Percentiles rank a stretch among this genome's conserved stretches.
phyloP scores from a whole-genome alignment of 228 moss, liverwort and hornwort genomes.

The Sphagnum magellanicum region DNA sequence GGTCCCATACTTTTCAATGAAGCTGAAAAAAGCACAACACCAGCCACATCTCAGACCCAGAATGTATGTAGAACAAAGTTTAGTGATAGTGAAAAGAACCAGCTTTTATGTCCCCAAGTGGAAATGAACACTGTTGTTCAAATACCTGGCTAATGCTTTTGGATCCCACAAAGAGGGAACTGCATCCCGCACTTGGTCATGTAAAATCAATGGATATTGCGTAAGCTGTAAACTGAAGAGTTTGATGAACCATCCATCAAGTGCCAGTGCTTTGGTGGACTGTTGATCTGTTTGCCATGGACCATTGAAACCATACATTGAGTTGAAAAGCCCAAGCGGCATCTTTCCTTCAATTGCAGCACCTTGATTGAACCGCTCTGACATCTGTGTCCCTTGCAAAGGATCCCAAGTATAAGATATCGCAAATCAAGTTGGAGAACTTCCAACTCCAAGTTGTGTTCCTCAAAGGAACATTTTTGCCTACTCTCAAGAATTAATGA shows the following conservation, averaged over 20 bases:
- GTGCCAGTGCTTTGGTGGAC: constrained; percentile 62
- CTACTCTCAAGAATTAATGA: too few relatives aligned
- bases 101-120: too few relatives aligned
- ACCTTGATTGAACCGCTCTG: constrained; percentile 76
- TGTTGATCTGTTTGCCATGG: constrained; percentile 77
- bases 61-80: not conserved
- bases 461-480: too few relatives aligned
- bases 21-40: constrained; percentile 25
- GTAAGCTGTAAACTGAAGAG: constrained; percentile 75
- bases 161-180: constrained; percentile 80
- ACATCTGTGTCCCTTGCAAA: constrained; percentile 52
- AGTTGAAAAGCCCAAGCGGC: constrained; percentile 80
- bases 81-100: not conserved
- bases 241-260: constrained; percentile 88
- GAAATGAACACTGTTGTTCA: too few relatives aligned
- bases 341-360: constrained; percentile 66
- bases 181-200: constrained; percentile 67
- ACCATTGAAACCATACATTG: constrained; percentile 79
- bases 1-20: constrained; percentile 84
- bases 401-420: too few relatives aligned
- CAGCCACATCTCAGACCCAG: not conserved
- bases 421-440: too few relatives aligned
- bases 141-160: constrained; percentile 65
- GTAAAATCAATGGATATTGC: constrained; percentile 56
- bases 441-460: too few relatives aligned